phyloP scores from a whole-genome alignment of 2,329 filamentous ascomycete species.

The Fusarium pseudonygamai region DNA sequence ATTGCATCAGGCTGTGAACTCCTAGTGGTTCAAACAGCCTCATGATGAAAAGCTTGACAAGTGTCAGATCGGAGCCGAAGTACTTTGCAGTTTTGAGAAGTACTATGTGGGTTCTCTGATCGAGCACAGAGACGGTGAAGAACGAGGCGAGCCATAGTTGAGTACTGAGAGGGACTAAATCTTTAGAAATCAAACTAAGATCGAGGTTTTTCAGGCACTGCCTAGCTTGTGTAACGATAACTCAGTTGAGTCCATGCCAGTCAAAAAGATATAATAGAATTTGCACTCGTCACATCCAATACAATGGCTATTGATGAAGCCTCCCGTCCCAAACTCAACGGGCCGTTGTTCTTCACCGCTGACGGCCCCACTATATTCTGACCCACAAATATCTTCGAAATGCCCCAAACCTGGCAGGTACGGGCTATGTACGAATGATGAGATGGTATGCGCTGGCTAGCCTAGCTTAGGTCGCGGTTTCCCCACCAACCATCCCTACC shows the following conservation, averaged over 20 bases:
- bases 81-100: background rate
- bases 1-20: conserved; percentile 4
- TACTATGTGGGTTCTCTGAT: conserved; percentile 13
- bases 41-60: background rate
- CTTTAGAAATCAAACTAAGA: background rate
- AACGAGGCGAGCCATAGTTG: conserved; percentile 1
- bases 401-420: conserved; percentile 25
- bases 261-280: background rate
- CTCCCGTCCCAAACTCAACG: background rate
- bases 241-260: background rate
- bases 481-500: conserved; percentile 35
- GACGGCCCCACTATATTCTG: background rate
- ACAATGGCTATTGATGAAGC: conserved; percentile 10
- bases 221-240: background rate
- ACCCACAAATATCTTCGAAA: conserved; percentile 4
- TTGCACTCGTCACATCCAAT: background rate
- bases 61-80: conserved; percentile 7
- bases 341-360: conserved; percentile 12
- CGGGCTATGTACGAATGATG: background rate
- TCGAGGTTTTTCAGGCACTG: background rate
- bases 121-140: conserved; percentile 18
- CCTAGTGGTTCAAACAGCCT: background rate
- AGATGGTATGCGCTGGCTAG: conserved; percentile 26
- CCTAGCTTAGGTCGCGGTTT: conserved; percentile 9
- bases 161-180: background rate